Evolutionary conservation across 257 asterid genomes (phyloP).

Genomic region (Coffea canephora): DNA sequence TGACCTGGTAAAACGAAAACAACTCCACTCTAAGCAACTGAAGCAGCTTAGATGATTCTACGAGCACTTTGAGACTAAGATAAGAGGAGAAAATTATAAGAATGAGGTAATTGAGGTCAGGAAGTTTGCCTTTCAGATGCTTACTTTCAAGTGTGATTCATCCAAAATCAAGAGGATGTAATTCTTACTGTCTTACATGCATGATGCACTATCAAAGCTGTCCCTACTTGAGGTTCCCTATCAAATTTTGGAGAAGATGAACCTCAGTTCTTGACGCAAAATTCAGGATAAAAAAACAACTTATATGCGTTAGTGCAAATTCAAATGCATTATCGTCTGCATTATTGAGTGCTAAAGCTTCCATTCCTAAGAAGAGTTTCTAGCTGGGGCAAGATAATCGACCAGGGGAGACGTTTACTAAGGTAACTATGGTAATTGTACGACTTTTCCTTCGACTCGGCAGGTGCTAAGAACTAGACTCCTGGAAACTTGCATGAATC

Average conservation of each 20-base stretch:
- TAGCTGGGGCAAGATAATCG: neutral
- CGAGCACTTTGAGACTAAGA: neutral
- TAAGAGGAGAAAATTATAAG: neutral
- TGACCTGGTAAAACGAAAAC: constrained; percentile 32
- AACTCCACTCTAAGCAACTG: neutral
- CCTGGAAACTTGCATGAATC: too few relatives aligned
- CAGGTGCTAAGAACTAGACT: too few relatives aligned
- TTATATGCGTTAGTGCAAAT: neutral
- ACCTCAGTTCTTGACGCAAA: neutral
- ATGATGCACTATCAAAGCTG: too few relatives aligned
- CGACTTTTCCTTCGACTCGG: neutral
- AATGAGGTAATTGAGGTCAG: neutral
- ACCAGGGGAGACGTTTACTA: neutral
- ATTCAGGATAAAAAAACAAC: neutral
- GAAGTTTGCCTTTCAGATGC: too few relatives aligned
- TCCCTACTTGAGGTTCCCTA: too few relatives aligned
- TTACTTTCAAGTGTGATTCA: too few relatives aligned
- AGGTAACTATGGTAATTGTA: neutral
- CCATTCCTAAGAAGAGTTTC: too few relatives aligned
- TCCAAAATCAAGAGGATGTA: too few relatives aligned
- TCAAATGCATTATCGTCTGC: neutral
- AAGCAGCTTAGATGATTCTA: neutral
- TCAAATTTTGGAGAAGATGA: too few relatives aligned
- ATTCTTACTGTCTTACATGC: neutral
- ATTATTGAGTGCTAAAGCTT: too few relatives aligned